phyloP scores from a whole-genome alignment of 139 green algal genomes.

The Chlorella sp. region DNA sequence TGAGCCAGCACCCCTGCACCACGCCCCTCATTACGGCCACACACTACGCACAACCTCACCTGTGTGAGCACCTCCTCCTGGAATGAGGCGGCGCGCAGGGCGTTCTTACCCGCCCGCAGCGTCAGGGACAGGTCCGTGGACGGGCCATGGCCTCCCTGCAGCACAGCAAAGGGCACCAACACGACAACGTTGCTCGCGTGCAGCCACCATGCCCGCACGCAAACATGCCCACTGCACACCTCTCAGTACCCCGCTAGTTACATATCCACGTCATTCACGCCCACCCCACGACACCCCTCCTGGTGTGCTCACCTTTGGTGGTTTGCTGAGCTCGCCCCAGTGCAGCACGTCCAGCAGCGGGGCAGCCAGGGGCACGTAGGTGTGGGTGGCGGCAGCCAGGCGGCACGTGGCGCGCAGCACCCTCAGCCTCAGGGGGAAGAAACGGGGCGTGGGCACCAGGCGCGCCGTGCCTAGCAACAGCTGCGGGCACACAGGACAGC shows the following conservation, averaged over 20 bases:
- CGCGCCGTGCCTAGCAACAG: constrained; percentile 68
- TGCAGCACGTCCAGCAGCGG: constrained; percentile 82
- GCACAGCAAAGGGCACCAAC: not conserved
- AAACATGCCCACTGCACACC: too few relatives aligned
- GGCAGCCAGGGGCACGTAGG: constrained; percentile 74
- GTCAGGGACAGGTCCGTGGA: constrained; percentile 43
- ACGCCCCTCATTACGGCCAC: too few relatives aligned
- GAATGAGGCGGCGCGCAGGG: constrained; percentile 42
- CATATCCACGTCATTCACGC: too few relatives aligned
- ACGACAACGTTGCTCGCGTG: too few relatives aligned
- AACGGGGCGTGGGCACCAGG: constrained; percentile 83
- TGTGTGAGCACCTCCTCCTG: constrained; percentile 79
- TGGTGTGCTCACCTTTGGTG: constrained; percentile 25
- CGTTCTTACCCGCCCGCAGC: constrained; percentile 50
- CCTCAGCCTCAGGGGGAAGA: constrained; percentile 85
- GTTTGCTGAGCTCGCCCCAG: constrained; percentile 53
- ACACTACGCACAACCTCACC: too few relatives aligned
- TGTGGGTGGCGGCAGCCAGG: constrained; percentile 45
- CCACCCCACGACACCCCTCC: too few relatives aligned
- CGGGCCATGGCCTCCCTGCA: constrained; percentile 14
- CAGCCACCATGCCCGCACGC: too few relatives aligned
- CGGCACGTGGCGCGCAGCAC: constrained; percentile 44
- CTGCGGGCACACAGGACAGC: constrained; percentile 20
- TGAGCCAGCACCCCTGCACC: too few relatives aligned
- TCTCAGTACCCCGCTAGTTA: too few relatives aligned